These are phyloP conservation scores for Pythium periplocum DNA, from an alignment of 352 stramenopile genomes.

Conservation along the genomic window DNA sequence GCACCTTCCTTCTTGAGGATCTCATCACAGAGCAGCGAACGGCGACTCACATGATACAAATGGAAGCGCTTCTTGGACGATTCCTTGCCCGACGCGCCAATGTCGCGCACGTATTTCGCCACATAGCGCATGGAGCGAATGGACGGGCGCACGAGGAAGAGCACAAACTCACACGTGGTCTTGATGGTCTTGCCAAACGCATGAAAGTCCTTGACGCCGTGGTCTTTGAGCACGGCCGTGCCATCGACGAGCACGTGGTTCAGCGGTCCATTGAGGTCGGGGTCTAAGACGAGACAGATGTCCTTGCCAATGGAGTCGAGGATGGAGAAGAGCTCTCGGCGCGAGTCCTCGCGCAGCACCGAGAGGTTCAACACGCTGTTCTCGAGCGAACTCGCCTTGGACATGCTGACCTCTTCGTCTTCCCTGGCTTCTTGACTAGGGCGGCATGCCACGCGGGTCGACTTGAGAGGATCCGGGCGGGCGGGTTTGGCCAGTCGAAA, in stretches of 20 bases:
- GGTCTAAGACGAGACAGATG: conserved; percentile 85
- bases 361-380: conserved; percentile 82
- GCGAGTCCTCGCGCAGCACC: conserved; percentile 80
- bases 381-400: conserved; percentile 76
- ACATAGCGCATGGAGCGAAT: conserved; percentile 75
- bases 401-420: conserved; percentile 29
- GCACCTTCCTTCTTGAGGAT: conserved; percentile 87
- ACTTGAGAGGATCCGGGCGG: too few relatives aligned
- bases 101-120: conserved; percentile 68
- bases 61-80: conserved; percentile 73
- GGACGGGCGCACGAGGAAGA: conserved; percentile 86
- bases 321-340: conserved; percentile 81
- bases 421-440: too few relatives aligned
- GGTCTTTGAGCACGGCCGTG: conserved; percentile 77
- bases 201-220: conserved; percentile 83
- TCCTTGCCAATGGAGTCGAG: conserved; percentile 83
- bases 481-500: too few relatives aligned
- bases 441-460: too few relatives aligned
- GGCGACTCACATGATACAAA: conserved; percentile 87
- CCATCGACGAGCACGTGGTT: conserved; percentile 86
- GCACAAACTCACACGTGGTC: conserved; percentile 79
- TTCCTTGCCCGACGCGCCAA: conserved; percentile 29
- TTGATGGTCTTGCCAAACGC: conserved; percentile 78
- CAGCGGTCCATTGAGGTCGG: conserved; percentile 72
- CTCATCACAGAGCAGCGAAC: conserved; percentile 90